Conservation (phyloP, 176 grass and related monocot species). For the Aechmea fasciata region DNA sequence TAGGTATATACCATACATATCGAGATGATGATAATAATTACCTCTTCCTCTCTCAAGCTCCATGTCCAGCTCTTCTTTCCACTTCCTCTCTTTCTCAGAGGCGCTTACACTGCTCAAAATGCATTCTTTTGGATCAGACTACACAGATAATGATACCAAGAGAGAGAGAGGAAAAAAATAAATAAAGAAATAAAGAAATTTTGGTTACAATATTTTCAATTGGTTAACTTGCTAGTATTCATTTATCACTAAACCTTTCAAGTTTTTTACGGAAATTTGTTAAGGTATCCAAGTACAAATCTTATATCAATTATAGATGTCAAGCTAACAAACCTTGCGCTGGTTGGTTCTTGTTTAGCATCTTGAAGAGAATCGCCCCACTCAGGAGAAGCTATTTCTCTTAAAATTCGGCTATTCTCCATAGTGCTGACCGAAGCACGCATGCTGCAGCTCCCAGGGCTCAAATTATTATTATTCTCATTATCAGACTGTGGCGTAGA, state of each 20-base stretch:
- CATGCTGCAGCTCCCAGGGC: conserved; percentile 53
- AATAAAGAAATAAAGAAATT: background rate
- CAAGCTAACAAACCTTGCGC: conserved; percentile 38
- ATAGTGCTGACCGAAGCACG: conserved; percentile 39
- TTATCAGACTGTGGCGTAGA: conserved; percentile 36
- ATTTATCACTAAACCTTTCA: too few relatives aligned
- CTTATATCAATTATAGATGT: background rate
- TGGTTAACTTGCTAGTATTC: background rate
- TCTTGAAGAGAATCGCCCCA: conserved; percentile 32
- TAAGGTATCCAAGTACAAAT: background rate
- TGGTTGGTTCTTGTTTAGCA: conserved; percentile 41
- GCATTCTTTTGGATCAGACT: conserved; percentile 24
- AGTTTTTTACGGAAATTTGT: background rate
- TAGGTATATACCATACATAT: background rate
- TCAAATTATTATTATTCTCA: conserved; percentile 33
- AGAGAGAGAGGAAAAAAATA: background rate
- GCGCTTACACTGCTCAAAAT: conserved; percentile 46
- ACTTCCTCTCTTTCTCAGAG: conserved; percentile 65
- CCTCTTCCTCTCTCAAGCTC: conserved; percentile 95
- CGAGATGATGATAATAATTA: conserved; percentile 7
- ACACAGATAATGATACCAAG: background rate
- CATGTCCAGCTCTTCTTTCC: conserved; percentile 86
- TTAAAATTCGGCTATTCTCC: conserved; percentile 49
- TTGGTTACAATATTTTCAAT: conserved; percentile 5
- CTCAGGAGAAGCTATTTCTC: conserved; percentile 75